Conservation (phyloP, 495 filamentous ascomycete genomes). For the Jackrogersella multiformis region DNA sequence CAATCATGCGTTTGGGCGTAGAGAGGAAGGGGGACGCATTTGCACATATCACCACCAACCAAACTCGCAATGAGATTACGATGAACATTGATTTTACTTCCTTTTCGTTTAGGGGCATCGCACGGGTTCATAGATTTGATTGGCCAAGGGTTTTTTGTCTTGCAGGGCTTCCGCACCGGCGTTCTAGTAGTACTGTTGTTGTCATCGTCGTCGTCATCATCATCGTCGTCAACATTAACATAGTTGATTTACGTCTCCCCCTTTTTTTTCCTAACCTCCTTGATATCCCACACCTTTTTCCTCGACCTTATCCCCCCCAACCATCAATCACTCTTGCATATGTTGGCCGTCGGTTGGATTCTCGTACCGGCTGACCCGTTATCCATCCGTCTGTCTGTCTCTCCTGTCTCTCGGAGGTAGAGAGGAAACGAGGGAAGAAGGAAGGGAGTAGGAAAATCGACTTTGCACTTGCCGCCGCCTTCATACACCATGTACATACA, state of each 20-base stretch:
- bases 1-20: conserved; percentile 8
- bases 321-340: not conserved
- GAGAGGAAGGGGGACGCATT: conserved; percentile 23
- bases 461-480: too few species aligned
- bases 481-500: too few species aligned
- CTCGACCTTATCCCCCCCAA: not conserved
- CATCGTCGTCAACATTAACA: not conserved
- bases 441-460: too few species aligned
- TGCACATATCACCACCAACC: conserved; percentile 35
- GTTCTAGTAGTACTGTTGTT: conserved; percentile 23
- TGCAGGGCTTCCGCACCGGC: conserved; percentile 13
- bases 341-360: not conserved
- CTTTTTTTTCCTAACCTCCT: conserved; percentile 3
- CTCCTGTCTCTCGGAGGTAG: too few species aligned
- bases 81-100: conserved; percentile 27
- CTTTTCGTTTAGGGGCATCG: conserved; percentile 34
- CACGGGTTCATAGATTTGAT: conserved; percentile 38
- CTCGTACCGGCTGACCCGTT: too few species aligned
- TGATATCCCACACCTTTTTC: not conserved
- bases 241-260: not conserved
- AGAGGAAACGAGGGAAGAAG: too few species aligned
- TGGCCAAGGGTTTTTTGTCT: conserved; percentile 4
- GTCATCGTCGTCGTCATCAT: too few species aligned
- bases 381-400: too few species aligned
- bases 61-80: conserved; percentile 38